Base-by-base conservation (phyloP, 805 yeast genomes). In the Wickerhamomyces hampshirensis region DNA sequence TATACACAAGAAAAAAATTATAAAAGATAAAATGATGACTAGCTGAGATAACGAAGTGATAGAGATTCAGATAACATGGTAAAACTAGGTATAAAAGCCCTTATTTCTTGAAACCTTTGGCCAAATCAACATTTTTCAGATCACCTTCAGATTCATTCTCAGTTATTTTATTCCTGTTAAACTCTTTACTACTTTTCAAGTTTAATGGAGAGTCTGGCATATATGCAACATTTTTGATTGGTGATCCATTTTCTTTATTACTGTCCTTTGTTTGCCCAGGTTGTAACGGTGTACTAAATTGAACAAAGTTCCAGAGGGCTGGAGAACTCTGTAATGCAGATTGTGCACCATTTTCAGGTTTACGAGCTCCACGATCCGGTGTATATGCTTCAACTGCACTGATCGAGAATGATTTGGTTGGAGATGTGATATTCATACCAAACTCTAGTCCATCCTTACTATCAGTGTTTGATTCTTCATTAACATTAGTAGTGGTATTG, bases 251-350 rank as follows among this genome's bases (percentile, higher is more conserved):
- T 28, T 38, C 47, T 26, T 37, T 44, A n/a, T 36, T 30, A 11
- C 28, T 18, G 14, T 30, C 37, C 15, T 19, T n/a, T 6, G 14
- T 37, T 29, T 47, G 46, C 5, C 50, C 51, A n/a, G 52, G 49
- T 24, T 51, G 55, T 31, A 50, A 38, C 23, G 59, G 59, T 4
- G 79, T 73, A 28, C 75, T 66, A 37, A 89, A 79, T 51, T 88
- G 96, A 53, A 89, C 86, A 62, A 85, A 80, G 55, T 84, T 85
- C 97, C 96, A 86, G 40, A 89, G 75, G 13, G 95, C 96, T 2
- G 98, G 98, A 2, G 95, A 85, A 21, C 64, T 59, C 35, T 60
- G 62, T 27, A 55, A 36, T 23, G 42, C 44, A 23, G 33, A 37
- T 6, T 51, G 50, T 15, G 46, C 39, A 9, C 39, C 38, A 33